These are phyloP conservation scores for Aspergillus pseudoglaucus DNA, from an alignment of 2,329 filamentous ascomycete genomes.

Conservation along the genomic window DNA sequence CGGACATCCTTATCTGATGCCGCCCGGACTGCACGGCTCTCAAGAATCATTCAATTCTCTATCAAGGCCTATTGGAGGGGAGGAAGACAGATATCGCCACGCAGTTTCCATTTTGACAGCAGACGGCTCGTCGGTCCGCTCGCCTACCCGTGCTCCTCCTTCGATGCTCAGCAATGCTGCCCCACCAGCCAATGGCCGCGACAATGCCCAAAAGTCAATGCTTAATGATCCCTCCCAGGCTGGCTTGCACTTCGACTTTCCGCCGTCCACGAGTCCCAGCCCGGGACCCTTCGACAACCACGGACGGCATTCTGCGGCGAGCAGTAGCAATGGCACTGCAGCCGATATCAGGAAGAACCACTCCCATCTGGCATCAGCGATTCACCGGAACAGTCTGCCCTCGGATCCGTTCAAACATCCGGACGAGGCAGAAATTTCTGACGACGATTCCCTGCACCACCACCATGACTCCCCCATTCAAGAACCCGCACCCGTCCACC, in stretches of 20 bases:
- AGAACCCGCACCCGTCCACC: slow-evolving; percentile 5
- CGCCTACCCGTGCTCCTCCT: slow-evolving; percentile 48
- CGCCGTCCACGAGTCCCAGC: slow-evolving; percentile 15
- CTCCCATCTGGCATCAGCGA: not conserved
- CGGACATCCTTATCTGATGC: slow-evolving; percentile 86
- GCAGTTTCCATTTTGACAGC: not conserved
- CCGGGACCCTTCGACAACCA: slow-evolving; percentile 8
- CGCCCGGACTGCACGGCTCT: slow-evolving; percentile 69
- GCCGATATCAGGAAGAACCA: slow-evolving; percentile 1
- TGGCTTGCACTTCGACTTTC: slow-evolving; percentile 16
- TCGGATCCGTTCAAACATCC: slow-evolving; percentile 4
- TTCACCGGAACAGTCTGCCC: slow-evolving; percentile 1
- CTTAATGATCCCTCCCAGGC: slow-evolving; percentile 9
- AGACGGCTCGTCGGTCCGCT: slow-evolving; percentile 35
- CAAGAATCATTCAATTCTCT: slow-evolving; percentile 82
- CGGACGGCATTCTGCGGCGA: slow-evolving; percentile 4
- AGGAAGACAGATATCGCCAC: slow-evolving; percentile 77
- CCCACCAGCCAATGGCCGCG: slow-evolving; percentile 14
- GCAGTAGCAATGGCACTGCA: slow-evolving; percentile 8
- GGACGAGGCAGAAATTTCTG: not conserved
- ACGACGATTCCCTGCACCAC: slow-evolving; percentile 10
- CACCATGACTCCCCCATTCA: slow-evolving; percentile 6
- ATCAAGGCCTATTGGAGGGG: slow-evolving; percentile 61
- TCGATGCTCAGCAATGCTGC: slow-evolving; percentile 17
- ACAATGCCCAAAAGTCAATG: slow-evolving; percentile 4